Evolutionary conservation across 2,329 filamentous ascomycete species (phyloP), one percentile per base, ranked within the genome.

Genomic region (Camptophora hylomeconis): DNA sequence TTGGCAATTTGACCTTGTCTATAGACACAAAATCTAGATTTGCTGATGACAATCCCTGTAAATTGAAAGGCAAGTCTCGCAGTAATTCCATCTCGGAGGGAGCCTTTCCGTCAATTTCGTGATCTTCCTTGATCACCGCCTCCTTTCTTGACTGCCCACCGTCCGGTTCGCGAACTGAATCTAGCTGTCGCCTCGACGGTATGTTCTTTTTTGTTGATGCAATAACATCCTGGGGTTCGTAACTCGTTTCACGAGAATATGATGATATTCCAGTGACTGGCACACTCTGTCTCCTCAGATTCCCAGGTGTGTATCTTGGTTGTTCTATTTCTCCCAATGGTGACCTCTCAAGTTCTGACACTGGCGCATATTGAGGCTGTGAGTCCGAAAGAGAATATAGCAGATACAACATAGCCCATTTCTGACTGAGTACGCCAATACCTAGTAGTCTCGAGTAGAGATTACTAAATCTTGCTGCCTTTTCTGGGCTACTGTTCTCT

Each of bases 401-500:
- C 22, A 98, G 73, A 51, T 92, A 92, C 12, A 98, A 65, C 41
- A 98, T 94, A 3, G 80, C 83, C 84, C 86, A 95, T 67, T 98
- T 98, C 54, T 93, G 80, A 46, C 81, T 80, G 24, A 98, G 67
- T 5, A 95, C 86, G 1, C 86, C 86, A 41, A 94, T 74, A n/a
- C 82, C 80, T 15, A 94, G 65, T 11, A 98, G 69, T 32, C 83
- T 72, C 18, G 82, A 83, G 56, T 94, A 93, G 16, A 98, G 69
- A 48, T 93, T 92, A 14, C 83, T 79, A 56, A 94, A 93, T 37
- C 77, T 72, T 12, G 87, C 65, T 3, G 86, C 83, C 54, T 86
- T 71, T 45, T 72, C 73, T 13, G 65, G 80, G 39, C 69, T 79
- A 24, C 71, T 71, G 47, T 83, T 81, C 42, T 76, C 78, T 45